Evolutionary conservation across 225 moss, liverwort and hornwort species (phyloP), one percentile per base, ranked within the genome.

Genomic region (Physcomitrellopsis africana): DNA sequence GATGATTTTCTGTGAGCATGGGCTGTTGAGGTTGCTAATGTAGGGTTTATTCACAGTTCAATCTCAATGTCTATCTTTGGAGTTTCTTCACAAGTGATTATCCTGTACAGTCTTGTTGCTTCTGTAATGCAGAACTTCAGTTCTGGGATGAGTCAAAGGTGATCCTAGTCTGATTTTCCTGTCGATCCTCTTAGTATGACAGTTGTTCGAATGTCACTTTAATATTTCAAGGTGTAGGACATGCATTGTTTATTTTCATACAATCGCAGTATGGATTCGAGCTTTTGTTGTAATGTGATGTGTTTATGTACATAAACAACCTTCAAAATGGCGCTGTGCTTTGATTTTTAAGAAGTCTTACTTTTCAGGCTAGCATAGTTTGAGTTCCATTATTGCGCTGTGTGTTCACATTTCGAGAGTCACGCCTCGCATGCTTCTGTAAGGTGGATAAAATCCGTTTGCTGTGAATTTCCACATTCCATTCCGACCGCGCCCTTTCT

Each of bases 91-190:
- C 71, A 42, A 60, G 16, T 19, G 32, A 69, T 37, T 51, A 63
- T 47, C 60, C 18, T 80, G 76, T 69, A 77, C 60, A 80, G 76
- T 76, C 52, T 63, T 42, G 72, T 29, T 56, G 59, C 19, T 24
- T 64, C 63, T 41, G 73, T 52, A 59, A 69, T 77, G 80, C 65
- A 53, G 44, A 58, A 44, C 23, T 51, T 23, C 17, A 16, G 32
- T 16, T 66, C 8, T 47, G 8, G 68, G 61, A 41, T 16, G 48
- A 55, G 62, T 42, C 63, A 64, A 22, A 37, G 3, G 32, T 59
- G 67, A 66, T 46, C 11, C 12, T 5, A 52, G 22, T 65, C 19
- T 51, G 56, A 72, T 44, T 68, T 61, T 11, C 47, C 13, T 47
- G 17, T 18, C 29, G 11, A 26, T 0, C 10, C 17, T 71, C 45